These are phyloP conservation scores for Candida sojae DNA, from an alignment of 1,139 yeast genomes.

Conservation along the genomic window DNA sequence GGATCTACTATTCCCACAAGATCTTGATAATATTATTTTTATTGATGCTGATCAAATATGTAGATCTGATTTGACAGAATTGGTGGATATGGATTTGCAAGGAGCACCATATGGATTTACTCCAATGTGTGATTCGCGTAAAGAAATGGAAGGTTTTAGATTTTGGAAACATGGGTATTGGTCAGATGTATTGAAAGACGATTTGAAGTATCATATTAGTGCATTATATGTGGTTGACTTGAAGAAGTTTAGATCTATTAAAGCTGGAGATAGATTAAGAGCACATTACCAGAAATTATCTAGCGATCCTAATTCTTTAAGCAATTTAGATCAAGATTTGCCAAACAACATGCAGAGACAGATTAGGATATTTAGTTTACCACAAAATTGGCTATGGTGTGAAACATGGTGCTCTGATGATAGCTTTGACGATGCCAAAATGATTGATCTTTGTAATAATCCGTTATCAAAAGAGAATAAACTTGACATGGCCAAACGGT, in stretches of 20 bases:
- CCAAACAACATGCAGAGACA: constrained; percentile 79
- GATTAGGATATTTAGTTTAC: constrained; percentile 69
- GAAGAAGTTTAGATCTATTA: constrained; percentile 57
- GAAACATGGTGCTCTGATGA: constrained; percentile 90
- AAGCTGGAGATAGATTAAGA: constrained; percentile 79
- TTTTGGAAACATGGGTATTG: constrained; percentile 97
- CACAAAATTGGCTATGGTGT: constrained; percentile 90
- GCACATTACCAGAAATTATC: constrained; percentile 86
- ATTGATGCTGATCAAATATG: constrained; percentile 86
- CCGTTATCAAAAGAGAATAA: constrained; percentile 81
- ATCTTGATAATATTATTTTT: constrained; percentile 72
- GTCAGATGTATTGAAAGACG: constrained; percentile 62
- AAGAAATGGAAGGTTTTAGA: constrained; percentile 80
- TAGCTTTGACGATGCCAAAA: constrained; percentile 60
- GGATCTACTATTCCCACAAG: constrained; percentile 84
- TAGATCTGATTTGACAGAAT: constrained; percentile 69
- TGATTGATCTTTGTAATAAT: constrained; percentile 82
- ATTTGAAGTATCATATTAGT: constrained; percentile 75
- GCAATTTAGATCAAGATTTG: constrained; percentile 88
- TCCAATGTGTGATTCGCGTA: constrained; percentile 84
- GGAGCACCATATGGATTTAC: constrained; percentile 86
- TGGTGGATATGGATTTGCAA: constrained; percentile 63
- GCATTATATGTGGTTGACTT: constrained; percentile 85
- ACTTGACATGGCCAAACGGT: constrained; percentile 69
- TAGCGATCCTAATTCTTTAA: constrained; percentile 73